A percentile compares a stretch with the other conserved stretches of the same genome.
phyloP scores from a whole-genome alignment of 306 rosid genomes.

The Prinsepia uniflora region DNA sequence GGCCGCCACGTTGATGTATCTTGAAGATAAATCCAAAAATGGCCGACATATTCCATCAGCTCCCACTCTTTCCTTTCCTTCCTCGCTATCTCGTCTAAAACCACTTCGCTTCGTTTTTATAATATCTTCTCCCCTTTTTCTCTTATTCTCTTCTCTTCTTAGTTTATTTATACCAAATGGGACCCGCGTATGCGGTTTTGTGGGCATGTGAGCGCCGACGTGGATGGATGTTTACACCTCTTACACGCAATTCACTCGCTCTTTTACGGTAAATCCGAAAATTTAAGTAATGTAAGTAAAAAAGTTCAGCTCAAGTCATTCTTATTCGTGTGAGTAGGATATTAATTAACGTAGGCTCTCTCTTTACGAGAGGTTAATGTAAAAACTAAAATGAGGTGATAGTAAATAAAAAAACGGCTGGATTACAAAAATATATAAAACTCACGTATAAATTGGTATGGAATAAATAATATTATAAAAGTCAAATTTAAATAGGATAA shows the following conservation, averaged over 20 bases:
- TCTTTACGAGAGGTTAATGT: no score
- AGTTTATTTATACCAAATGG: constrained; percentile 11
- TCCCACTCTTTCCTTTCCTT: constrained; percentile 18
- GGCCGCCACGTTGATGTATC: constrained; percentile 90
- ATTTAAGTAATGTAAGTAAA: no score
- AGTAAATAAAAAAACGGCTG: no score
- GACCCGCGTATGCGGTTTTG: constrained; percentile 32
- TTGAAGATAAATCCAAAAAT: constrained; percentile 64
- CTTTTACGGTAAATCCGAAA: no score
- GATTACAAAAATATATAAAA: no score
- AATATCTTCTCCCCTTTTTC: background rate
- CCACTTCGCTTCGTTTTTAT: background rate
- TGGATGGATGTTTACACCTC: constrained; percentile 31
- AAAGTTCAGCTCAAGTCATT: no score
- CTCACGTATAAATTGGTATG: no score
- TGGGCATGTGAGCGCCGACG: constrained; percentile 29
- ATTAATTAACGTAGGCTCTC: no score
- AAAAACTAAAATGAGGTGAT: no score
- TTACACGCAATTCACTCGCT: constrained; percentile 8
- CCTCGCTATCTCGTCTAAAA: background rate
- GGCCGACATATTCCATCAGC: constrained; percentile 85
- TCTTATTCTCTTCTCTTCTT: background rate
- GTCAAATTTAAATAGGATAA: no score
- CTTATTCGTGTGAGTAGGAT: no score
- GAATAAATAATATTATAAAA: no score